Evolutionary conservation across 495 filamentous ascomycete species (phyloP).

Genomic region (Neurospora tetrasperma): DNA sequence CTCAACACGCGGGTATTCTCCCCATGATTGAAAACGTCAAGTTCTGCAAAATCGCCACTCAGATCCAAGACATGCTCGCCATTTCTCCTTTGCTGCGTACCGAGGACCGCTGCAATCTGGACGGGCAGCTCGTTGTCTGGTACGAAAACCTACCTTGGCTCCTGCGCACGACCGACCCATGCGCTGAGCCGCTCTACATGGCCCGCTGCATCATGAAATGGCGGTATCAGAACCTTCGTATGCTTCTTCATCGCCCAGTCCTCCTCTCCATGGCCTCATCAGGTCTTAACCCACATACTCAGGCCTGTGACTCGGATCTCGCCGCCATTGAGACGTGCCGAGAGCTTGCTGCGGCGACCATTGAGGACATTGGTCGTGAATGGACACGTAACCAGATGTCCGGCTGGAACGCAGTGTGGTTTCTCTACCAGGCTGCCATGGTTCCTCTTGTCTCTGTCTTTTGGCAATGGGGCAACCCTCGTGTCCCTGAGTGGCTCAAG

Average conservation of each 20-base stretch:
- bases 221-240: constrained; percentile 69
- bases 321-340: constrained; percentile 59
- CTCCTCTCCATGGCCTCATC: constrained; percentile 62
- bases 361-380: constrained; percentile 58
- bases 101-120: constrained; percentile 54
- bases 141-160: constrained; percentile 62
- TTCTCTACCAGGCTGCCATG: constrained; percentile 70
- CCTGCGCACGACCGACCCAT: constrained; percentile 56
- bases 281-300: constrained; percentile 43
- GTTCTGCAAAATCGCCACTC: constrained; percentile 69
- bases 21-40: constrained; percentile 68
- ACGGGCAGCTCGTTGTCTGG: constrained; percentile 60
- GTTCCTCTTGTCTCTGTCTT: constrained; percentile 66
- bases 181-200: constrained; percentile 58
- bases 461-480: constrained; percentile 48
- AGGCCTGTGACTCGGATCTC: constrained; percentile 55
- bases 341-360: constrained; percentile 56
- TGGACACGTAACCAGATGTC: constrained; percentile 64
- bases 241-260: constrained; percentile 68
- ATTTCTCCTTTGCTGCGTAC: constrained; percentile 54
- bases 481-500: constrained; percentile 46
- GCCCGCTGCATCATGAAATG: constrained; percentile 71
- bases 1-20: constrained; percentile 52
- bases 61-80: constrained; percentile 67
- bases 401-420: constrained; percentile 78